phyloP scores from a whole-genome alignment of 768 basidiomycete genomes.

The Mrakia gelida region DNA sequence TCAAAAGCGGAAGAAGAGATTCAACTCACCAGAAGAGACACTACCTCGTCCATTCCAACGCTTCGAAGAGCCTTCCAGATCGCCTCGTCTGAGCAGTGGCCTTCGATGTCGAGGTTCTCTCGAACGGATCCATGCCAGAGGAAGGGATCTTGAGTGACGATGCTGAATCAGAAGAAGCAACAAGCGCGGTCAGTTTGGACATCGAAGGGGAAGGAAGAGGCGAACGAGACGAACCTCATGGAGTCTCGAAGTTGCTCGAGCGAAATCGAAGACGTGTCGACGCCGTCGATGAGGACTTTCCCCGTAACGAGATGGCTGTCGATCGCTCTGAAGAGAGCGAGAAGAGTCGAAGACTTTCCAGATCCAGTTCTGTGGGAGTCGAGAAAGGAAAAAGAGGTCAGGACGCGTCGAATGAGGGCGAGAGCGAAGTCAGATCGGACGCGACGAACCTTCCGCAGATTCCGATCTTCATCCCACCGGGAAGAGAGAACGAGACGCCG shows the following conservation, averaged over 20 bases:
- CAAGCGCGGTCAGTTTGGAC: neutral
- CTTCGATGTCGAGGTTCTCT: slow-evolving; percentile 37
- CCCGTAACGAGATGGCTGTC: slow-evolving; percentile 29
- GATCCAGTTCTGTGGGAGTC: slow-evolving; percentile 29
- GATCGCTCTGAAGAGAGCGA: slow-evolving; percentile 36
- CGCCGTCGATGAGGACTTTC: slow-evolving; percentile 33
- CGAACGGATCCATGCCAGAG: slow-evolving; percentile 32
- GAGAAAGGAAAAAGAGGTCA: neutral
- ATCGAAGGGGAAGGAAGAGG: neutral
- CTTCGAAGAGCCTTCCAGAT: slow-evolving; percentile 35
- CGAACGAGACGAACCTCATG: slow-evolving; percentile 27
- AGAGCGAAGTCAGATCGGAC: neutral
- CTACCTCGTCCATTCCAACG: slow-evolving; percentile 11
- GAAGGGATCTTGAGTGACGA: slow-evolving; percentile 15
- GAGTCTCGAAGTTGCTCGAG: slow-evolving; percentile 31
- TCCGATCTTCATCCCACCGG: slow-evolving; percentile 35
- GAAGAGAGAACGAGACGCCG: slow-evolving; percentile 30
- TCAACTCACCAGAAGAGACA: slow-evolving; percentile 3
- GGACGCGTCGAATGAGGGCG: neutral
- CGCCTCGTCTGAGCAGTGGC: slow-evolving; percentile 32
- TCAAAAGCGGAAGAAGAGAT: neutral
- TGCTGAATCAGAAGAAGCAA: slow-evolving; percentile 14
- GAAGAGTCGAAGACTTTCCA: slow-evolving; percentile 36
- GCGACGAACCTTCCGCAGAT: slow-evolving; percentile 33
- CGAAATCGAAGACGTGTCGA: slow-evolving; percentile 30